These are phyloP conservation scores for Leccinum fallax DNA, from an alignment of 1,284 basidiomycete genomes.

Conservation along the genomic window DNA sequence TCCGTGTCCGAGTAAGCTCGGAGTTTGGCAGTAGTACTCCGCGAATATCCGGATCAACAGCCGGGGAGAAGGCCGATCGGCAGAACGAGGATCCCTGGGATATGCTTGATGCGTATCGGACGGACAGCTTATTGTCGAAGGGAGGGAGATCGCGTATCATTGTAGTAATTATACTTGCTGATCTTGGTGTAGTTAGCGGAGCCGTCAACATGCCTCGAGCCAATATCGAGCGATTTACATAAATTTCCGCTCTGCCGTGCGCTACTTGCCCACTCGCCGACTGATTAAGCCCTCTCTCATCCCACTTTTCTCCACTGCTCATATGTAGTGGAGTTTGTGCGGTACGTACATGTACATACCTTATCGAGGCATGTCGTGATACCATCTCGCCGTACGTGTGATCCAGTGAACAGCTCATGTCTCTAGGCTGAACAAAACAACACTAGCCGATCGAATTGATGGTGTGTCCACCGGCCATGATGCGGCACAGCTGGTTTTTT, in stretches of 20 bases:
- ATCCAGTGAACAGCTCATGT: not conserved
- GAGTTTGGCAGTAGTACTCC: not conserved
- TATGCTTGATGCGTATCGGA: not conserved
- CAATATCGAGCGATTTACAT: slow-evolving; percentile 1
- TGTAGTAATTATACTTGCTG: not conserved
- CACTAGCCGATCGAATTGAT: not conserved
- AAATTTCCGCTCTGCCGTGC: not conserved
- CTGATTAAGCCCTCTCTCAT: not conserved
- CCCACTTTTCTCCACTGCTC: not conserved
- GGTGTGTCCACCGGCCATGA: not conserved
- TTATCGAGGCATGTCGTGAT: not conserved
- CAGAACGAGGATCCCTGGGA: not conserved
- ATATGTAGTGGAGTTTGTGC: slow-evolving; percentile 8
- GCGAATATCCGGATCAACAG: not conserved
- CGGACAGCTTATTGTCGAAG: not conserved
- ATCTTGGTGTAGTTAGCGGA: not conserved
- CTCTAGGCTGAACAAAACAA: not conserved
- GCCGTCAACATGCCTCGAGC: not conserved
- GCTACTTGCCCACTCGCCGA: not conserved
- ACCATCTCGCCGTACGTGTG: not conserved
- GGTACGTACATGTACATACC: not conserved
- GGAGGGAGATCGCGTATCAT: not conserved
- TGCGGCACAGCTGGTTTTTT: not conserved
- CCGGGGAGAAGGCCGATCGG: too few relatives aligned
- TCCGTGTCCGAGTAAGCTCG: not conserved